These are phyloP conservation scores for Hypoxylon cercidicola DNA, from an alignment of 495 filamentous ascomycete genomes.

Conservation along the genomic window DNA sequence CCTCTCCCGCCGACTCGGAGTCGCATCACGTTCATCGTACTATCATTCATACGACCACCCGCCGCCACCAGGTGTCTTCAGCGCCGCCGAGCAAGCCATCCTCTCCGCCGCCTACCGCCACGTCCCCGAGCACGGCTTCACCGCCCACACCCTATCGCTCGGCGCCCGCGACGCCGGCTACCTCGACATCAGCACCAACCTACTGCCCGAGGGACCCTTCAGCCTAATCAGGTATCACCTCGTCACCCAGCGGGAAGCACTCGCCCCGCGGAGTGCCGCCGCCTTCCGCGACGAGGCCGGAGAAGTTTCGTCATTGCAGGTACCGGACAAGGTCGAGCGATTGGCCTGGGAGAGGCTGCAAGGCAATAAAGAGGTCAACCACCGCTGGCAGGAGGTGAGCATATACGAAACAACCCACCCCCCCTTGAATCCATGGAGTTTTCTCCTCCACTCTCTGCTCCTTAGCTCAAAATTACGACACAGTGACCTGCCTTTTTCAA, in stretches of 20 bases:
- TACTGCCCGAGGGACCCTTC: constrained; percentile 83
- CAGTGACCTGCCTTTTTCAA: no score
- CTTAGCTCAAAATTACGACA: no score
- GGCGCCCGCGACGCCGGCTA: constrained; percentile 87
- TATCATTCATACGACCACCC: constrained; percentile 82
- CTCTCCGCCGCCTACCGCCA: constrained; percentile 82
- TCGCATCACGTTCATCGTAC: constrained; percentile 59
- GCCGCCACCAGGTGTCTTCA: constrained; percentile 69
- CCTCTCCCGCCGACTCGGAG: not conserved
- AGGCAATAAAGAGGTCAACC: constrained; percentile 75
- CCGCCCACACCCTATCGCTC: constrained; percentile 70
- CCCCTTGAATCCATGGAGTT: no score
- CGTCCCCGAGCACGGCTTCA: constrained; percentile 87
- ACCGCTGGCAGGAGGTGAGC: constrained; percentile 86
- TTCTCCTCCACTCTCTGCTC: no score
- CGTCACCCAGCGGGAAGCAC: constrained; percentile 64
- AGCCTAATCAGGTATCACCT: constrained; percentile 86
- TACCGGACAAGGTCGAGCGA: constrained; percentile 65
- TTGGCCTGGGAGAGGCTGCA: constrained; percentile 77
- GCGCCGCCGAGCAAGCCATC: constrained; percentile 75
- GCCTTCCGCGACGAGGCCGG: constrained; percentile 37
- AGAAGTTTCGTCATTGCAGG: constrained; percentile 45
- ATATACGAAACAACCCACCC: no score
- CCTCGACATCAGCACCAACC: constrained; percentile 82
- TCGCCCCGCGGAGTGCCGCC: constrained; percentile 47